Evolutionary conservation across 768 basidiomycete species (phyloP).

Genomic region (Termitomyces sp.): DNA sequence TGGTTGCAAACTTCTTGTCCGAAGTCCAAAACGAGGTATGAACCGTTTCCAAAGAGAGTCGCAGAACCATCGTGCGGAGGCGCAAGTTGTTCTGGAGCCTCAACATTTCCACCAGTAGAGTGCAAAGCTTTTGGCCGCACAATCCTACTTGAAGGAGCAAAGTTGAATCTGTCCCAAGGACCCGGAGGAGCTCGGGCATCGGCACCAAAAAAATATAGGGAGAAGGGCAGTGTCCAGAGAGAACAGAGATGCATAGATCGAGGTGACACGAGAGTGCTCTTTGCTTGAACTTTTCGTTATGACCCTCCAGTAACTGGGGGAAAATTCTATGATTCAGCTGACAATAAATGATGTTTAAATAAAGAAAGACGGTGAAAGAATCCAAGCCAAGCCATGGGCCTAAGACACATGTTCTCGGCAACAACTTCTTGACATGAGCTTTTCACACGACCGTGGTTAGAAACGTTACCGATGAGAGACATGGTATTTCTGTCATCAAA

Average conservation of each 20-base stretch:
- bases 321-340: background rate
- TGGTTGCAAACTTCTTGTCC: constrained; percentile 25
- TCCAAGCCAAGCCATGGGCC: background rate
- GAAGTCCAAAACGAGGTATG: constrained; percentile 34
- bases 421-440: background rate
- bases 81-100: constrained; percentile 20
- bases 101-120: constrained; percentile 20
- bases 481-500: background rate
- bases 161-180: constrained; percentile 40
- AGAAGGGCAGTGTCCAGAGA: background rate
- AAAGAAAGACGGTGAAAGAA: background rate
- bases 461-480: background rate
- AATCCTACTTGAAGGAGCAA: constrained; percentile 26
- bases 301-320: background rate
- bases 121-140: constrained; percentile 26
- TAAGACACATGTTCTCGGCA: background rate
- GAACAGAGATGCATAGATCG: background rate
- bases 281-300: background rate
- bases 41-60: constrained; percentile 22
- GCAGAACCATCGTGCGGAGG: constrained; percentile 16
- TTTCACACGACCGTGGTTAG: background rate
- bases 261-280: background rate
- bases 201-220: background rate
- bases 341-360: background rate
- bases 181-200: constrained; percentile 28